Evolutionary conservation across 768 basidiomycete genomes (phyloP), one percentile per base, ranked within the genome.

Genomic region (Strobilomyces confusus): DNA sequence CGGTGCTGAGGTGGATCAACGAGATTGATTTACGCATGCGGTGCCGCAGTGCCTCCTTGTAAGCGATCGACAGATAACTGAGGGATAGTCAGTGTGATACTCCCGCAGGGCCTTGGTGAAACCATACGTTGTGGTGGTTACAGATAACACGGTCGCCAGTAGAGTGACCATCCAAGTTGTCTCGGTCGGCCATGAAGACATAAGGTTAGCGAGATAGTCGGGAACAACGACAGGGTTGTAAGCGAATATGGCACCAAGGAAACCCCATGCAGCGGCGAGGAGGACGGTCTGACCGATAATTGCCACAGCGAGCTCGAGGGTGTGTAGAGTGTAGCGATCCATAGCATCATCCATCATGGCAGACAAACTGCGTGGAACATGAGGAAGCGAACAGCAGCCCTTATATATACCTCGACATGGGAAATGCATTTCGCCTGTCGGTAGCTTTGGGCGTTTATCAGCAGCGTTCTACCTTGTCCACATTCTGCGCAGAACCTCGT

Each of bases 1-100:
- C 55, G 4, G 52, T 30, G 12, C 44, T 56, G 8, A 62, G 54
- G 9, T 51, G 3, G 5, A 63, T 36, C 38, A 63, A 33, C 13
- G 60, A 51, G 38, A 52, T 61, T 1, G 61, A 20, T 2, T 23
- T 32, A 9, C 38, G 54, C 54, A 62, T 55, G 5, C 53, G 47
- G 20, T 59, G 50, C 13, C 55, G 55, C 50, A 59, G 48, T 15
- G 60, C 61, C n/a, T 62, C 57, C 29, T 47, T 62, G 26, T 62
- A 14, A 2, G 60, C 41, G 12, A 54, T 56, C 0, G 57, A 48
- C 14, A 58, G 5, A 14, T 22, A 56, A 15, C 57, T 56, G 36
- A 3, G 23, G 9, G 8, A 19, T 20, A 8, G 1, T 46, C 14
- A 49, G 33, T 5, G 9, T 5, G 9, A 14, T 9, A 15, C 7